Percentiles rank a stretch among this genome's conserved stretches.
Conservation (phyloP, 495 filamentous ascomycete species). For the Achaetomiella virescens region DNA sequence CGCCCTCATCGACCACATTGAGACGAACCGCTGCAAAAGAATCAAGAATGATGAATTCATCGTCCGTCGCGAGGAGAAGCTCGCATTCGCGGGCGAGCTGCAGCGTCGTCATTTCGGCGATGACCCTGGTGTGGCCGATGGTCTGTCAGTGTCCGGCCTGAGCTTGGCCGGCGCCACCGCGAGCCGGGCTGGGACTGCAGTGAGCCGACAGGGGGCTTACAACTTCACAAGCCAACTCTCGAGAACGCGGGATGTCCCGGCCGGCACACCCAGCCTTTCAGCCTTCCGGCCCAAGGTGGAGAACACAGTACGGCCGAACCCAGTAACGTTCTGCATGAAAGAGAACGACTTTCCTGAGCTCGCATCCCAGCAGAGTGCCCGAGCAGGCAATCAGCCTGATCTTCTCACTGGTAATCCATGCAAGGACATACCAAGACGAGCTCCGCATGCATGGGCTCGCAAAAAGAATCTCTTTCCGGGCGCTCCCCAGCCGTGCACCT, state of each 20-base stretch:
- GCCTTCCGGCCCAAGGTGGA: not conserved
- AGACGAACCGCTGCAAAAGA: constrained; percentile 17
- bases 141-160: not conserved
- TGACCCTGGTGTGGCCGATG: not conserved
- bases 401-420: not conserved
- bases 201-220: not conserved
- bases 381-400: not conserved
- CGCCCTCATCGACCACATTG: constrained; percentile 26
- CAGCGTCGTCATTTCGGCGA: constrained; percentile 8
- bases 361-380: too few species aligned
- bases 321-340: not conserved
- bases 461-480: constrained; percentile 21
- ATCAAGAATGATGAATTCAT: constrained; percentile 21
- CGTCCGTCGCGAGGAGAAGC: constrained; percentile 10
- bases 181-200: not conserved
- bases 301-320: constrained; percentile 1
- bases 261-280: not conserved
- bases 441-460: constrained; percentile 11
- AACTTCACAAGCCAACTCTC: constrained; percentile 11
- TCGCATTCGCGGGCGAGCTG: constrained; percentile 16
- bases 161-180: too few species aligned
- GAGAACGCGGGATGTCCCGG: not conserved
- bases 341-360: constrained; percentile 3
- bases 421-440: constrained; percentile 3
- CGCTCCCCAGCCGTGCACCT: constrained; percentile 3